Evolutionary conservation across 345 rosid species (phyloP).

Genomic region (Citrus glauca): DNA sequence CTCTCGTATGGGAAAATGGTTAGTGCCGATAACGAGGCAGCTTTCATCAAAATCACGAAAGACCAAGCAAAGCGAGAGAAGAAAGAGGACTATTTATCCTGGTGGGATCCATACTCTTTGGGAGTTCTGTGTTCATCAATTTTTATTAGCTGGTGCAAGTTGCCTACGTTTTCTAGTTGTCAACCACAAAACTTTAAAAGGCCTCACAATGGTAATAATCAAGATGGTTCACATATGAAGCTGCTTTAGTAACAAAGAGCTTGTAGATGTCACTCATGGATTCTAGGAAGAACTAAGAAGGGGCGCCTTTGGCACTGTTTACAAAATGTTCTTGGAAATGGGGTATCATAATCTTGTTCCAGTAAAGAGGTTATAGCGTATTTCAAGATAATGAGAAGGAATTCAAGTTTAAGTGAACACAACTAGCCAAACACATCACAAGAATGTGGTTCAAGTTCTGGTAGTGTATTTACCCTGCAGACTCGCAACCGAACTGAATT

Average conservation of each 20-base stretch:
- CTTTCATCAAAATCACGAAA: slow-evolving; percentile 24
- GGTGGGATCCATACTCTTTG: slow-evolving; percentile 12
- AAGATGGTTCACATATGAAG: neutral
- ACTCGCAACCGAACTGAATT: slow-evolving; percentile 17
- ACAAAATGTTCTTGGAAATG: slow-evolving; percentile 21
- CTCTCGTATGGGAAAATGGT: slow-evolving; percentile 32
- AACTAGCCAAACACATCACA: slow-evolving; percentile 33
- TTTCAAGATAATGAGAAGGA: slow-evolving; percentile 20
- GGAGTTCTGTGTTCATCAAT: slow-evolving; percentile 19
- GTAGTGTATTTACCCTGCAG: slow-evolving; percentile 29
- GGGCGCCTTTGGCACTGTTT: slow-evolving; percentile 43
- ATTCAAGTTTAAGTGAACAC: slow-evolving; percentile 29
- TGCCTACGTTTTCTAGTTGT: slow-evolving; percentile 9
- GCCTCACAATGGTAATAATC: neutral
- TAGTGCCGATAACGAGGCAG: neutral
- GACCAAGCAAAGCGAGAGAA: neutral
- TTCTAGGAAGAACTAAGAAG: slow-evolving; percentile 35
- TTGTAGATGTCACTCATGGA: slow-evolving; percentile 27
- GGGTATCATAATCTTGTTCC: slow-evolving; percentile 10
- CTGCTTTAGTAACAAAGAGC: slow-evolving; percentile 30
- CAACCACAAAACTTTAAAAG: neutral
- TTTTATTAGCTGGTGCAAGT: slow-evolving; percentile 3
- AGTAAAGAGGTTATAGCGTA: slow-evolving; percentile 30
- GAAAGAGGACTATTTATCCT: neutral
- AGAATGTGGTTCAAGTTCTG: slow-evolving; percentile 30